phyloP scores from a whole-genome alignment of 2,329 filamentous ascomycete species.

The Dothideomycetidae sp. region DNA sequence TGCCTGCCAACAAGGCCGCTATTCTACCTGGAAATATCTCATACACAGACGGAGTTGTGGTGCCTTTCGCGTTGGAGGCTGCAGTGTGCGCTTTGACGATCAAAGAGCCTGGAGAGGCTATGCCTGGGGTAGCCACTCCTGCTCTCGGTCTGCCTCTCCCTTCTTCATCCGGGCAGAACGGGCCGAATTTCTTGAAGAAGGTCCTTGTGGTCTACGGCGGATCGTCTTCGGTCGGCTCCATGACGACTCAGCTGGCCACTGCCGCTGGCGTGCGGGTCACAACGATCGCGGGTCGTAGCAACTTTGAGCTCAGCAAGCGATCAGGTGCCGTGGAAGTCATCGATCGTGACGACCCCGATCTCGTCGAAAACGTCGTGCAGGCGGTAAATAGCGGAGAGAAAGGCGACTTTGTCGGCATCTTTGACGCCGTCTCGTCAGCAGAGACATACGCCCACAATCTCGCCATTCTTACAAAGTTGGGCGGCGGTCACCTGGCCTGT shows the following conservation, averaged over 20 bases:
- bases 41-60: slow-evolving; percentile 26
- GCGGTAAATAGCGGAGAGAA: slow-evolving; percentile 26
- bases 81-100: slow-evolving; percentile 31
- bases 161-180: slow-evolving; percentile 13
- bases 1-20: slow-evolving; percentile 20
- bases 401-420: slow-evolving; percentile 28
- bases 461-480: slow-evolving; percentile 11
- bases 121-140: neutral
- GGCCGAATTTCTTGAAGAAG: slow-evolving; percentile 22
- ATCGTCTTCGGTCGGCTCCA: slow-evolving; percentile 22
- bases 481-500: slow-evolving; percentile 9
- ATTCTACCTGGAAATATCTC: slow-evolving; percentile 26
- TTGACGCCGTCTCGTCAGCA: slow-evolving; percentile 21
- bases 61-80: slow-evolving; percentile 32
- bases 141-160: slow-evolving; percentile 23
- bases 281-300: slow-evolving; percentile 19
- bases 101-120: slow-evolving; percentile 22
- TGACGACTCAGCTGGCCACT: slow-evolving; percentile 22
- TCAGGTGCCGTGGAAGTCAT: slow-evolving; percentile 20
- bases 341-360: slow-evolving; percentile 21
- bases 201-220: slow-evolving; percentile 27
- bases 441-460: slow-evolving; percentile 10
- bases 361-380: slow-evolving; percentile 26
- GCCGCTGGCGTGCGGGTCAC: slow-evolving; percentile 23
- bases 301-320: slow-evolving; percentile 20